These are phyloP conservation scores for Tetrahymena malaccensis DNA, from an alignment of 73 alveolate species.

Conservation along the genomic window DNA sequence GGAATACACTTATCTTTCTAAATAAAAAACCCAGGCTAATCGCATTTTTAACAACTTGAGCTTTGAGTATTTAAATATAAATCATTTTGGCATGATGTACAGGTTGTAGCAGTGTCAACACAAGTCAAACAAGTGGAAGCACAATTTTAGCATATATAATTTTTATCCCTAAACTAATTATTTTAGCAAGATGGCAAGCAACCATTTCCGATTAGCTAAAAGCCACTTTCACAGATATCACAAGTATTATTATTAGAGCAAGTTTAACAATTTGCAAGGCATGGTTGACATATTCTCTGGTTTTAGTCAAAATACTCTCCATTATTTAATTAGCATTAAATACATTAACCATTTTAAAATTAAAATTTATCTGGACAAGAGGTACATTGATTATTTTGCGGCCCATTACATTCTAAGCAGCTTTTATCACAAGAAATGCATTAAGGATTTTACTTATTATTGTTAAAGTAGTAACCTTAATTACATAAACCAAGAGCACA, in stretches of 20 bases:
- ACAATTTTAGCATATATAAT: neutral
- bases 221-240: too few relatives aligned
- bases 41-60: neutral
- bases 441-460: too few relatives aligned
- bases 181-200: too few relatives aligned
- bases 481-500: neutral
- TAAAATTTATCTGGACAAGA: neutral
- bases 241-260: neutral
- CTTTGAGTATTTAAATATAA: neutral
- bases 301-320: neutral
- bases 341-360: neutral
- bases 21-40: neutral
- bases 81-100: neutral
- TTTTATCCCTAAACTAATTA: neutral
- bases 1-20: neutral
- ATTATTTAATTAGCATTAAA: neutral
- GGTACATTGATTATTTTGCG: neutral
- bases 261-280: neutral
- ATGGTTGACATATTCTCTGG: neutral
- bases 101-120: neutral
- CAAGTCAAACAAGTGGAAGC: neutral
- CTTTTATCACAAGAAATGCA: neutral
- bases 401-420: neutral
- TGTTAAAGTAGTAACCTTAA: neutral
- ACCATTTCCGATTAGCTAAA: too few relatives aligned